Conservation (phyloP, 2,329 filamentous ascomycete genomes). For the Sodiomyces alkalinus region DNA sequence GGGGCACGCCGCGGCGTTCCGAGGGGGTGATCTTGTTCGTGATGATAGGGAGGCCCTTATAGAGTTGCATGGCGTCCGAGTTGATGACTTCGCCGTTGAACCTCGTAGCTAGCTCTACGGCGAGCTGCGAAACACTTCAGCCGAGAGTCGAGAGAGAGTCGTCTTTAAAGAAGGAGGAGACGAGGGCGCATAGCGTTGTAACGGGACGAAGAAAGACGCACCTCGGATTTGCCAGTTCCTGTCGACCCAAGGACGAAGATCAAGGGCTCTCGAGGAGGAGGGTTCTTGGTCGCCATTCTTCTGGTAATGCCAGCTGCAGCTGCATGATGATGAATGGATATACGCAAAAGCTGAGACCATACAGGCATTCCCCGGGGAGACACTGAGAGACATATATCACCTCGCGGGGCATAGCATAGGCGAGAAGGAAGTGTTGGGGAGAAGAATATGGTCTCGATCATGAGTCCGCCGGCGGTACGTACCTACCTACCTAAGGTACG, state of each 20-base stretch:
- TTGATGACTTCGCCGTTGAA: slow-evolving; percentile 95
- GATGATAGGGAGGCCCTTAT: slow-evolving; percentile 78
- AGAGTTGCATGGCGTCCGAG: slow-evolving; percentile 96
- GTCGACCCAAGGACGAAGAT: slow-evolving; percentile 79
- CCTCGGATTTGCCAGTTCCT: slow-evolving; percentile 86
- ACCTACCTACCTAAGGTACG: too few relatives aligned
- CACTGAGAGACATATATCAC: too few relatives aligned
- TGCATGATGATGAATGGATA: too few relatives aligned
- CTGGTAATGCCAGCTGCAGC: too few relatives aligned
- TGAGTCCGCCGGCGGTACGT: too few relatives aligned
- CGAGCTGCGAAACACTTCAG: slow-evolving; percentile 41
- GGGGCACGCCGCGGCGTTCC: slow-evolving; percentile 67
- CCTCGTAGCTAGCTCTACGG: slow-evolving; percentile 67
- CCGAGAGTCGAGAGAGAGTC: not conserved
- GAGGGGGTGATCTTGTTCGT: slow-evolving; percentile 76
- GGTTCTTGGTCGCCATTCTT: not conserved
- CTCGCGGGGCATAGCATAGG: too few relatives aligned
- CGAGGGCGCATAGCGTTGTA: too few relatives aligned
- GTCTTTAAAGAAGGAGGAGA: not conserved
- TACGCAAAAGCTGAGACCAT: too few relatives aligned
- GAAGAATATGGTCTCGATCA: too few relatives aligned
- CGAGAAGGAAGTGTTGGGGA: too few relatives aligned
- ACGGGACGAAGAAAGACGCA: slow-evolving; percentile 33
- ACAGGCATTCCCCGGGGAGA: too few relatives aligned
- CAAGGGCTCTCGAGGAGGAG: slow-evolving; percentile 39